Base-by-base conservation (phyloP, 331 rosid species). In the Phaseolus coccineus region DNA sequence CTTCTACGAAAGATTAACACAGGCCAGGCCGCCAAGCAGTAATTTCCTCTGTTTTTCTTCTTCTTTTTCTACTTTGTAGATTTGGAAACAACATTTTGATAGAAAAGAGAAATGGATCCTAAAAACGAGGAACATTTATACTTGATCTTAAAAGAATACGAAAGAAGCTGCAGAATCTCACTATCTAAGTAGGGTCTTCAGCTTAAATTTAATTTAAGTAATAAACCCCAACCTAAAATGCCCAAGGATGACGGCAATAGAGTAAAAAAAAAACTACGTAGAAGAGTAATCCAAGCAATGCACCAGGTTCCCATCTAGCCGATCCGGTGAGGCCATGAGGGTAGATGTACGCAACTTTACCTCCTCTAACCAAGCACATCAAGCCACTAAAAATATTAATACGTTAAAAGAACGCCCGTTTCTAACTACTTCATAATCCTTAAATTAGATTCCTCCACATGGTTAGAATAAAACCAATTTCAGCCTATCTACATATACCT, bases 11-110 rank as follows among this genome's bases (percentile, higher is more conserved):
- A 52, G 37, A 37, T 71, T 8, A 50, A 28, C 25, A 70, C 44
- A 48, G 40, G n/a, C 46, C 61, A 70, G 40, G n/a, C 46, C 61
- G 48, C 61, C 44, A 70, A 70, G 28, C 44, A 15, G 74, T 44
- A 27, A 14, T 25, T 57, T 46, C 33, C 19, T 59, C 13, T 61
- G 37, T 13, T 25, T 58, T 58, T 15, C n/a, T 4, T 31, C 35
- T 63, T 64, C 1, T n/a, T 8, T 64, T 33, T 3, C 15, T 65
- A 2, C 35, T 14, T 6, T 15, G n/a, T 3, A 37, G 27, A 8
- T 35, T 35, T 35, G 14, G 15, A 64, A 46, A 46, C 74, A 46
- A 44, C 8, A 68, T 52, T 51, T 68, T 47, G 24, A 27, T 47
- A 48, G 57, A 68, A 46, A 48, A 27, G 24, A 69, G 42, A 68